phyloP scores from a whole-genome alignment of 148 eudicot species.

The Simmondsia chinensis region DNA sequence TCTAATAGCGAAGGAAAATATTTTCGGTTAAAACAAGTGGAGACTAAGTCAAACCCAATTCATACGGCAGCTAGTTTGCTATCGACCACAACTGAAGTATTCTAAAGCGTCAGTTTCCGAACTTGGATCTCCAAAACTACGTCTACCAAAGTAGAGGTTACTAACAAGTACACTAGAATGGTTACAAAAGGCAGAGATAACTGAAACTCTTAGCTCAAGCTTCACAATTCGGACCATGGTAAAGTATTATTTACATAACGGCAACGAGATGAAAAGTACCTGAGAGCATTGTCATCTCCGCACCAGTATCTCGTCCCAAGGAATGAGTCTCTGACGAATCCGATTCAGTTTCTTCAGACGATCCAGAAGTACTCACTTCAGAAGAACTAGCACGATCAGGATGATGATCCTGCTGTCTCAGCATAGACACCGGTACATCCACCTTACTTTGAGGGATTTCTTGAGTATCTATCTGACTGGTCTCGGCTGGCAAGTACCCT shows the following conservation, averaged over 20 bases:
- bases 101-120: too few species aligned
- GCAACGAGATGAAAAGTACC: too few species aligned
- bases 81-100: too few species aligned
- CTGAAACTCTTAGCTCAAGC: too few species aligned
- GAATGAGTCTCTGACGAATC: constrained; percentile 71
- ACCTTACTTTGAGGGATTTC: constrained; percentile 18
- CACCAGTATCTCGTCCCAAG: constrained; percentile 36
- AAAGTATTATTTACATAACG: too few species aligned
- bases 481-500: constrained; percentile 23
- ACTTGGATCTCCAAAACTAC: too few species aligned
- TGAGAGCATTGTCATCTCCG: constrained; percentile 37
- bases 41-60: too few species aligned
- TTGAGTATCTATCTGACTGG: constrained; percentile 22
- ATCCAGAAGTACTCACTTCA: constrained; percentile 45
- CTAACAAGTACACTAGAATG: too few species aligned
- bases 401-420: constrained; percentile 15
- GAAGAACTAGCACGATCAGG: constrained; percentile 25
- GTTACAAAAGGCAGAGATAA: too few species aligned
- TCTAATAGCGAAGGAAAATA: background rate
- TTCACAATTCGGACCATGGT: too few species aligned
- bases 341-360: constrained; percentile 73
- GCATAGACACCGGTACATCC: constrained; percentile 22
- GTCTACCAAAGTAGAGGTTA: too few species aligned
- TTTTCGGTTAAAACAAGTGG: background rate
- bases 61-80: too few species aligned